Conservation (phyloP, 495 filamentous ascomycete genomes). For the Daldinia decipiens region DNA sequence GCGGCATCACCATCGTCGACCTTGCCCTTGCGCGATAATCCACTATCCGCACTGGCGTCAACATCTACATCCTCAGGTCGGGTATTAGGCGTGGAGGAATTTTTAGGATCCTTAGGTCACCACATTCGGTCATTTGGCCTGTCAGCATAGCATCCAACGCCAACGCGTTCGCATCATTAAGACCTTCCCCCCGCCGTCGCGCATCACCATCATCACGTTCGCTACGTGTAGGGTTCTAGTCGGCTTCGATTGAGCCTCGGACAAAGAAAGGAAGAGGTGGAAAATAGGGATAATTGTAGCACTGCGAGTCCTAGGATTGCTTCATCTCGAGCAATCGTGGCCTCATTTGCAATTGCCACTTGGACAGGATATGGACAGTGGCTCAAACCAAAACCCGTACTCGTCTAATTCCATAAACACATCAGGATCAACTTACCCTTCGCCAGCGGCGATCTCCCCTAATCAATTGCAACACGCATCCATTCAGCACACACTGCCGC, state of each 20-base stretch:
- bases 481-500: conserved; percentile 74
- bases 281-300: conserved; percentile 27
- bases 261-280: conserved; percentile 23
- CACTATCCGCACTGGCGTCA: conserved; percentile 46
- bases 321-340: conserved; percentile 44
- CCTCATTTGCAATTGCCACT: conserved; percentile 39
- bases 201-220: conserved; percentile 25
- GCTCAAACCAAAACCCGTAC: conserved; percentile 48
- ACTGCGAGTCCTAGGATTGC: conserved; percentile 40
- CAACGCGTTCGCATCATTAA: conserved; percentile 21
- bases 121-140: conserved; percentile 24
- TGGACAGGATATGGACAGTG: conserved; percentile 49
- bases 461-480: conserved; percentile 69
- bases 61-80: conserved; percentile 40
- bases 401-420: conserved; percentile 50
- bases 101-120: conserved; percentile 36
- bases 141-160: conserved; percentile 9
- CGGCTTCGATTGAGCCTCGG: conserved; percentile 28
- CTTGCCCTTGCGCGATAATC: conserved; percentile 40
- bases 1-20: conserved; percentile 39
- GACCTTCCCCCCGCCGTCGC: conserved; percentile 27
- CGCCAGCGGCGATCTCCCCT: conserved; percentile 66
- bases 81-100: conserved; percentile 50
- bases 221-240: conserved; percentile 14
- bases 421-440: conserved; percentile 49